These are phyloP conservation scores for Phytophthora syringae DNA, from an alignment of 352 stramenopile genomes.

Conservation along the genomic window DNA sequence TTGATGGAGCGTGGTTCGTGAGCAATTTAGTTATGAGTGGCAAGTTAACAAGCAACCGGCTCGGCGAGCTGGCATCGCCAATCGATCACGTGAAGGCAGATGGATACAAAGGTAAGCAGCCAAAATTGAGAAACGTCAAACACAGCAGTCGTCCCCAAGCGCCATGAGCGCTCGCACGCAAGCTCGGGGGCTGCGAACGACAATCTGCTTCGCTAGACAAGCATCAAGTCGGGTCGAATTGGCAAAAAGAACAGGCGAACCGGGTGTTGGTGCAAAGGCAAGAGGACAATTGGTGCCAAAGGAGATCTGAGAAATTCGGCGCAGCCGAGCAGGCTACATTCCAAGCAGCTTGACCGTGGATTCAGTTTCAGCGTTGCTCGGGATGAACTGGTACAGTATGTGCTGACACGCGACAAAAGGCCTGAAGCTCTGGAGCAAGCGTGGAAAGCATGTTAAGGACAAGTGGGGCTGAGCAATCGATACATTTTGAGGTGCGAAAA, in stretches of 20 bases:
- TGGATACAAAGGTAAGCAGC: constrained; percentile 20
- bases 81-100: constrained; percentile 3
- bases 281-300: neutral
- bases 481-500: too few relatives aligned
- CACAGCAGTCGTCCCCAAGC: neutral
- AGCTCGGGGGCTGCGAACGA: neutral
- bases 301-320: neutral
- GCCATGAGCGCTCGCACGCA: constrained; percentile 10
- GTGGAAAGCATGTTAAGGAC: too few relatives aligned
- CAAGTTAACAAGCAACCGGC: neutral
- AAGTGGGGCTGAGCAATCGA: constrained; percentile 21
- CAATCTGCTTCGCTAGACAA: constrained; percentile 3
- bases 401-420: neutral
- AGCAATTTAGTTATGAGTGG: constrained; percentile 17
- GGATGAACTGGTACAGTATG: neutral
- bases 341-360: too few relatives aligned
- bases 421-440: neutral
- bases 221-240: constrained; percentile 3
- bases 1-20: constrained; percentile 3
- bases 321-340: too few relatives aligned
- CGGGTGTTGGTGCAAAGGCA: constrained; percentile 14
- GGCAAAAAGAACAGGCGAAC: constrained; percentile 9
- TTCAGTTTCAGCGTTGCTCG: constrained; percentile 2
- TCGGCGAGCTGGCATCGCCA: neutral
- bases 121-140: constrained; percentile 22